Conservation (phyloP, 2,329 filamentous ascomycete genomes). For the Fusarium paranaense region DNA sequence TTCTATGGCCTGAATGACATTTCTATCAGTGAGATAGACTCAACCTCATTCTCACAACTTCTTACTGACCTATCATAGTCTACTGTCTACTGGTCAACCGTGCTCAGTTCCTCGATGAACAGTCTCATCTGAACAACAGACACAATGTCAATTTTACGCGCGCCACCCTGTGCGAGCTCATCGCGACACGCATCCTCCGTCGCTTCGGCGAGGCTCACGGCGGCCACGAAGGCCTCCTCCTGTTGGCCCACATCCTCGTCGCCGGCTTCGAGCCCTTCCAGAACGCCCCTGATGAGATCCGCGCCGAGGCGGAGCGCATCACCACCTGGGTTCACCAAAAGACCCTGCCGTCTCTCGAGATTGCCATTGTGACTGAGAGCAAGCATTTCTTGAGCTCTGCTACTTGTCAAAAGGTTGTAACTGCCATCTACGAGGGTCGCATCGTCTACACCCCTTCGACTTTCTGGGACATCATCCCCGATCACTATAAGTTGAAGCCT, state of each 20-base stretch:
- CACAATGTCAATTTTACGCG: conserved; percentile 85
- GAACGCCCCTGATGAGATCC: conserved; percentile 77
- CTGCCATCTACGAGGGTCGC: conserved; percentile 83
- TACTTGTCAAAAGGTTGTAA: conserved; percentile 83
- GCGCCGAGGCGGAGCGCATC: conserved; percentile 65
- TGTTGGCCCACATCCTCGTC: conserved; percentile 83
- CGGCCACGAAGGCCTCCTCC: conserved; percentile 75
- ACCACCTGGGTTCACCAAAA: conserved; percentile 62
- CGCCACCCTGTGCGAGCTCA: conserved; percentile 82
- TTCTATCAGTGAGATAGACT: conserved; percentile 70
- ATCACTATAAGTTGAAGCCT: conserved; percentile 86
- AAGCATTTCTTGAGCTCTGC: conserved; percentile 82
- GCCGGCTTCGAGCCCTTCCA: conserved; percentile 89
- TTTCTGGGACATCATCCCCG: conserved; percentile 86
- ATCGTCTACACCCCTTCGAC: conserved; percentile 86
- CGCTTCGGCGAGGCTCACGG: conserved; percentile 83
- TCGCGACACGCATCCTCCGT: conserved; percentile 81
- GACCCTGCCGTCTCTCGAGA: conserved; percentile 81
- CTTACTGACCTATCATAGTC: conserved; percentile 58
- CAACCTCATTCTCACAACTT: neutral
- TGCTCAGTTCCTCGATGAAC: conserved; percentile 82
- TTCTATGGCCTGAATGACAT: conserved; percentile 84
- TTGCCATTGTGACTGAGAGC: conserved; percentile 85
- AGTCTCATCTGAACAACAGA: conserved; percentile 79
- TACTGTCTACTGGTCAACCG: conserved; percentile 88